Base-by-base conservation (phyloP, 2,329 filamentous ascomycete species). In the Gremmenia infestans region DNA sequence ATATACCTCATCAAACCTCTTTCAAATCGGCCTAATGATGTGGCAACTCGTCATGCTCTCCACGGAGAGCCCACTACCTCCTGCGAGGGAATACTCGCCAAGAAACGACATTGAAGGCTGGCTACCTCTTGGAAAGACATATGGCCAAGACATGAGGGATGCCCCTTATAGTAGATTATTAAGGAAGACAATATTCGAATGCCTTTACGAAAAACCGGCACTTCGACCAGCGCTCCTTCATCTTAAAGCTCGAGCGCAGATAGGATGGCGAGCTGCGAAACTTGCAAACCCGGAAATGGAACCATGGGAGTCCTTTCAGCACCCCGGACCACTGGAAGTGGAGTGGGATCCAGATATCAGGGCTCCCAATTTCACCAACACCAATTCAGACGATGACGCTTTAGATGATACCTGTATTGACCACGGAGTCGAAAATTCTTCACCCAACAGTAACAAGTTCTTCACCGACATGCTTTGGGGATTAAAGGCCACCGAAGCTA, bases 181-280 rank as follows among this genome's bases (percentile, higher is more conserved):
- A 6, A 56, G 25, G 12, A 37, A 57, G 19, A 23, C 53, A 15
- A 53, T 61, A 12, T 55, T 53, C 19, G 52, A 57, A 40, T 59
- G 59, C 32, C 43, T 59, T 5, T 59, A 57, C 32, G 57, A 59
- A 36, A 54, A 52, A 14, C 52, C 57, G 7, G 40, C 12, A 2
- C 23, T 49, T n/a, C 45, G 59, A 48, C 54, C 55, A 32, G 23
- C 39, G 25, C 4, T 52, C 12, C 14, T 32, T 28, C 37, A 48
- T 15, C 22, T 61, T n/a, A 57, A 59, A 22, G 49, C n/a, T 28
- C 39, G 49, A 17, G 40, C 45, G 14, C n/a, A 8, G 12, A n/a
- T 42, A 14, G 54, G 25, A 15, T 19, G 42, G 42, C 14, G 23
- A 28, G 7, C 36, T 14, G 53, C 48, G 15, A 19, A 25, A 17